These are phyloP conservation scores for Colletotrichum chlorophyti DNA, from an alignment of 2,329 filamentous ascomycete species.

Conservation along the genomic window DNA sequence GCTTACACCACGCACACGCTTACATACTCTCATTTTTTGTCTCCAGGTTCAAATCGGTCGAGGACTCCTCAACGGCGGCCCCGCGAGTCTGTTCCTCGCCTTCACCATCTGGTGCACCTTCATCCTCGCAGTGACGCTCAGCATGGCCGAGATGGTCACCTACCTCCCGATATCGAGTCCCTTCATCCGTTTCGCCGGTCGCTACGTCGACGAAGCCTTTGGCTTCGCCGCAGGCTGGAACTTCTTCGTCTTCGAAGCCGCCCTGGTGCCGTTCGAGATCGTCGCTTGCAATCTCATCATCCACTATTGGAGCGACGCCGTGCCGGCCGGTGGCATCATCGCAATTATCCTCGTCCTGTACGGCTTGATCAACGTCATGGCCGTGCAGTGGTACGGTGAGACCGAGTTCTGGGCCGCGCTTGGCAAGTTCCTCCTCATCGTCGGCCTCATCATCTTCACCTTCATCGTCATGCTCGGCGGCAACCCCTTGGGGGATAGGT, in stretches of 20 bases:
- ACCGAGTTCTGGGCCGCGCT: constrained; percentile 78
- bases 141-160: constrained; percentile 78
- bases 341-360: constrained; percentile 56
- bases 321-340: constrained; percentile 68
- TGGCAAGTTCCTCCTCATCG: constrained; percentile 74
- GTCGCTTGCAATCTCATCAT: constrained; percentile 70
- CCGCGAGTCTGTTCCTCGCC: constrained; percentile 63
- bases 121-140: constrained; percentile 65
- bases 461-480: constrained; percentile 85
- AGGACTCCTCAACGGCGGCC: constrained; percentile 64
- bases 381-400: constrained; percentile 78
- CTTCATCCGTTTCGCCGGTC: constrained; percentile 79
- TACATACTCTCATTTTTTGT: constrained; percentile 23
- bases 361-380: constrained; percentile 71
- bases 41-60: constrained; percentile 62
- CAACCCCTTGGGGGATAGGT: constrained; percentile 74
- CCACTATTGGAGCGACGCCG: constrained; percentile 66
- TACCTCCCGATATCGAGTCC: constrained; percentile 79
- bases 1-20: constrained; percentile 14
- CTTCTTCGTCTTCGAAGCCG: constrained; percentile 75
- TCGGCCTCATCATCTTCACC: constrained; percentile 77
- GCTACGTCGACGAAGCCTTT: constrained; percentile 78
- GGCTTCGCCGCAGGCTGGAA: constrained; percentile 78
- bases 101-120: constrained; percentile 69
- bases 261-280: constrained; percentile 72